Base-by-base conservation (phyloP, 495 filamentous ascomycete genomes). In the Penicilliopsis zonata region DNA sequence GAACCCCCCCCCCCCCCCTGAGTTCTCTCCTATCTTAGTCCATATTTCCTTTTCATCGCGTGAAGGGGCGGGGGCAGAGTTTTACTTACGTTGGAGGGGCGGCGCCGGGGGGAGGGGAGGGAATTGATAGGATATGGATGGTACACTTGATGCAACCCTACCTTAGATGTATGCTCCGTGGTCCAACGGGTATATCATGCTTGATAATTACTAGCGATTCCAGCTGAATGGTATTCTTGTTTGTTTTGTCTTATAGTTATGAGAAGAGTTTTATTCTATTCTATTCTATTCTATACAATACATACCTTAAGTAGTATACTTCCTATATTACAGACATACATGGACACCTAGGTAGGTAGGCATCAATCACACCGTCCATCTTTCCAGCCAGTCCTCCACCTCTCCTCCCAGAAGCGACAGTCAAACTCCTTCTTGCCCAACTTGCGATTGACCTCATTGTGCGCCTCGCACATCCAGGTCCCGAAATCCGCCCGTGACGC, bases 401-500 rank as follows among this genome's bases (percentile, higher is more conserved):
- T 70, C 67, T 96, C 86, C 57, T 93, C 77, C 85, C 88, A 94
- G 49, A 71, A 74, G 14, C 60, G 61, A 59, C 90, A 96, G 69
- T 98, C 86, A 67, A 98, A 98, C 46, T 67, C 68, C 45, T 72
- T 64, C 67, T 96, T 96, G 37, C 90, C 90, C 40, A 96, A 50
- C 61, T 94, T 95, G 30, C 70, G 63, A 69, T 98, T 98, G 14
- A 98, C 90, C 43, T 84, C 86, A 64, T 98, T 98, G 67, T 98
- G 90, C 45, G 90, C 90, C 55, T 88, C 80, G 48, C 90, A 98
- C 68, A 96, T 78, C 92, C 92, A 98, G 43, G 65, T 67, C 25
- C 86, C 90, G 47, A 98, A 86, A 47, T 82, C 82, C 20, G 71
- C 67, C 26, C 81, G 56, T 34, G 72, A 74, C 7, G 67, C 67